These are phyloP conservation scores for Talaromyces sp. DNA, from an alignment of 2,329 filamentous ascomycete species.

Conservation along the genomic window DNA sequence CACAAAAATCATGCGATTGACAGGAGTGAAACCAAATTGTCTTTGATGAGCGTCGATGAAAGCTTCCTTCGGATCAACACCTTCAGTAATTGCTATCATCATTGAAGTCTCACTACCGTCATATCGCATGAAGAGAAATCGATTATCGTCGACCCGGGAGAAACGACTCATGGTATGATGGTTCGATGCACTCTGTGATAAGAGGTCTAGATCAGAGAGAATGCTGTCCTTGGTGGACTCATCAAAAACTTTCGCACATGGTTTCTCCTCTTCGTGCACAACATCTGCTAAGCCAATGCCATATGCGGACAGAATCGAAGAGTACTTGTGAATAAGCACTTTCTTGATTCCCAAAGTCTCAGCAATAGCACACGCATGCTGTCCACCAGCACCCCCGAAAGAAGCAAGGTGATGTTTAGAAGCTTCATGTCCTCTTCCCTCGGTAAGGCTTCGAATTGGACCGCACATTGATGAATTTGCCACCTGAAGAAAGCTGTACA, in stretches of 20 bases:
- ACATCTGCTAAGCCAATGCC: slow-evolving; percentile 44
- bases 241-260: slow-evolving; percentile 23
- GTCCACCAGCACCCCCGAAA: slow-evolving; percentile 34
- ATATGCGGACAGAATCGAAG: slow-evolving; percentile 43
- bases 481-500: slow-evolving; percentile 22
- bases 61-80: slow-evolving; percentile 3
- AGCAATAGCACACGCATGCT: slow-evolving; percentile 44
- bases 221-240: not conserved
- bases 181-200: slow-evolving; percentile 24
- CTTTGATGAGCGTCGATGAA: slow-evolving; percentile 58
- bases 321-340: slow-evolving; percentile 44
- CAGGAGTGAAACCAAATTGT: slow-evolving; percentile 79
- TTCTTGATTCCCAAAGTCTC: slow-evolving; percentile 38
- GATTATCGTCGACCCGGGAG: not conserved
- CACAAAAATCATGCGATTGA: slow-evolving; percentile 73
- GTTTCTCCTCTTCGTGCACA: slow-evolving; percentile 36
- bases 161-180: slow-evolving; percentile 7
- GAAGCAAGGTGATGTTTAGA: slow-evolving; percentile 27
- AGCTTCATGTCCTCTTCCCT: slow-evolving; percentile 25
- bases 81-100: not conserved
- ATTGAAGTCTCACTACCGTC: slow-evolving; percentile 68
- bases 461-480: slow-evolving; percentile 24
- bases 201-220: not conserved
- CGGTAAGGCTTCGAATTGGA: slow-evolving; percentile 24
- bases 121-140: slow-evolving; percentile 45